Conservation (phyloP, 2,329 filamentous ascomycete genomes). For the Colletotrichum sp. region DNA sequence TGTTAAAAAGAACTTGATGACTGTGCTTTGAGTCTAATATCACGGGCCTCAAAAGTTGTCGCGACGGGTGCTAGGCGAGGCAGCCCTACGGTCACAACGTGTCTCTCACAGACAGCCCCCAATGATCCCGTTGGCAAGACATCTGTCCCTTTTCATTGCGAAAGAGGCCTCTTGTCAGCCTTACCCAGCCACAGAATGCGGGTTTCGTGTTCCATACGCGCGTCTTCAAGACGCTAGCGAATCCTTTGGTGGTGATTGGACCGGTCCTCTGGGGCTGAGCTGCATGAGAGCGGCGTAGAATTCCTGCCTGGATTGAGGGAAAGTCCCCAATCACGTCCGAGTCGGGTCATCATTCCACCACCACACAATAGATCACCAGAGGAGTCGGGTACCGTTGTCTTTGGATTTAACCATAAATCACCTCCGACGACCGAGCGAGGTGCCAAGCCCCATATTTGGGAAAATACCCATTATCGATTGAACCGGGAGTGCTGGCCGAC, state of each 20-base stretch:
- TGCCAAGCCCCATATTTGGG: not conserved
- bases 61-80: not conserved
- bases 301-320: not conserved
- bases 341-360: not conserved
- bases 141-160: not conserved
- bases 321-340: not conserved
- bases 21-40: not conserved
- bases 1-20: not conserved
- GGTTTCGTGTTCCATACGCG: conserved; percentile 8
- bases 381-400: not conserved
- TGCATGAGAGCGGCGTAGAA: conserved; percentile 1
- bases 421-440: not conserved
- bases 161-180: conserved; percentile 17
- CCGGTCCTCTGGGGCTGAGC: conserved; percentile 1
- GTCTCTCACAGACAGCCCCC: not conserved
- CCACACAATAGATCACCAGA: not conserved
- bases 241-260: not conserved
- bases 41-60: not conserved
- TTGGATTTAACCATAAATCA: conserved; percentile 13
- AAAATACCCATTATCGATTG: not conserved
- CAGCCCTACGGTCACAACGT: not conserved
- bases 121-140: not conserved
- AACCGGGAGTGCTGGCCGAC: not conserved
- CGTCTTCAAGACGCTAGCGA: not conserved
- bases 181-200: conserved; percentile 13